Conservation (phyloP, 177 flowering plant species). For the Vitis hybrid region DNA sequence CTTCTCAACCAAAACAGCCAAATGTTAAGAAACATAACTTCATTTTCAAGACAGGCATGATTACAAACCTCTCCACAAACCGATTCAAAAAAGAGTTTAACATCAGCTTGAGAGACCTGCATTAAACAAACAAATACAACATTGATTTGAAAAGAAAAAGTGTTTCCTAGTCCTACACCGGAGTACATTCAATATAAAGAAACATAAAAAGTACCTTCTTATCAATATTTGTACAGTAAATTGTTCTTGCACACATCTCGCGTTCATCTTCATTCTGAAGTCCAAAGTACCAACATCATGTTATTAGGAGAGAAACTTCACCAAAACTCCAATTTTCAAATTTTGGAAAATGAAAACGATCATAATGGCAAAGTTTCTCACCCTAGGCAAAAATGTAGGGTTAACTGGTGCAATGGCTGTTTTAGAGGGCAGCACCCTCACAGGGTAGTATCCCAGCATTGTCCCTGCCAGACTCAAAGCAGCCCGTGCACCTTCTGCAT, state of each 20-base stretch:
- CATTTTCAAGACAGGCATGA: neutral
- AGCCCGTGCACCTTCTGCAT: slow-evolving; percentile 78
- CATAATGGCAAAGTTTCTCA: slow-evolving; percentile 26
- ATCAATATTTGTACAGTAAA: slow-evolving; percentile 95
- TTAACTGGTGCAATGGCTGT: slow-evolving; percentile 99
- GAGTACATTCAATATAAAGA: neutral
- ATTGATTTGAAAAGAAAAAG: neutral
- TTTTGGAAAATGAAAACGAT: neutral
- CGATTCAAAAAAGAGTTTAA: slow-evolving; percentile 74
- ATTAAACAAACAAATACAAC: slow-evolving; percentile 10
- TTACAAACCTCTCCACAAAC: slow-evolving; percentile 82
- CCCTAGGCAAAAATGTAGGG: slow-evolving; percentile 93
- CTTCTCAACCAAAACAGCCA: neutral
- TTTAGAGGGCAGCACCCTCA: slow-evolving; percentile 92
- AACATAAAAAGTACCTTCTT: slow-evolving; percentile 58
- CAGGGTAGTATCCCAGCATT: slow-evolving; percentile 84
- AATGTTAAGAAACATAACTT: neutral
- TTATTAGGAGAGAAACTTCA: neutral
- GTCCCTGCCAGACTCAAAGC: slow-evolving; percentile 81
- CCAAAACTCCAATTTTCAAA: neutral
- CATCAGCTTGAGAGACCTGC: slow-evolving; percentile 83
- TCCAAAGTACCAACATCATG: neutral
- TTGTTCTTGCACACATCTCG: slow-evolving; percentile 95
- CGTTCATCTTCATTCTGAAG: slow-evolving; percentile 87
- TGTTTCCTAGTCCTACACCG: neutral